Evolutionary conservation across 139 green algal genomes (phyloP), one percentile per base, ranked within the genome.

Genomic region (Spirogloea muscicola): DNA sequence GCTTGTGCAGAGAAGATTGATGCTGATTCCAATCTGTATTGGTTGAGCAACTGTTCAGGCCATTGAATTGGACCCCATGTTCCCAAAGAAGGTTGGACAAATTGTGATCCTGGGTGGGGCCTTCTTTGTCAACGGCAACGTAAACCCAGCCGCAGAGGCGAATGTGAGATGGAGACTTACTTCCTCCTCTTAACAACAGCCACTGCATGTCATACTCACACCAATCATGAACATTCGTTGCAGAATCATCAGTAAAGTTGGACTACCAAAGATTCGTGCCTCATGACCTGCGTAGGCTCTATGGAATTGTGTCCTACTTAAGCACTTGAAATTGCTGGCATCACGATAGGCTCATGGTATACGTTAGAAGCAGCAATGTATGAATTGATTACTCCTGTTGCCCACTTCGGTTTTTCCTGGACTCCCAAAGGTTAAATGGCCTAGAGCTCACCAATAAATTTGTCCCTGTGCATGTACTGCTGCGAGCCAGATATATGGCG

Each of bases 121-220:
- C 0, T 95, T 93, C 59, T 83, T 83, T 25, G 66, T 82, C 5
- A 89, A 83, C 40, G 87, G 91, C 31, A 96, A 96, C 79, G 91
- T 96, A 9, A 95, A 93, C 71, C 81, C 82, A n/a, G 72, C 81
- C 3, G 75, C 80, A 2, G 82, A 87, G 55, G 82, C 81, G 16
- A 87, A 86, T 49, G 62, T 85, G 25, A 76, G 67, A 58, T 7
- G 16, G 49, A 27, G 49, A 34, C 27, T 60, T 55, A 21, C 21
- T 55, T 21, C 46, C 21, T 55, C 21, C 21, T 55, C 21, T 55
- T 21, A 55, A 55, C 46, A 55, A 55, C 43, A 25, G 10, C 43
- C 13, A 25, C 43, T 51, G 43, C 43, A 25, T 13, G 10, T 10
- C 43, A 25, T 10, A 51, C 43, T 51, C 43, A 51, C 13, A 51